A percentile compares a stretch with the other conserved stretches of the same genome.
Conservation (phyloP, 2,329 filamentous ascomycete genomes). For the Aspergillus aculeatus region DNA sequence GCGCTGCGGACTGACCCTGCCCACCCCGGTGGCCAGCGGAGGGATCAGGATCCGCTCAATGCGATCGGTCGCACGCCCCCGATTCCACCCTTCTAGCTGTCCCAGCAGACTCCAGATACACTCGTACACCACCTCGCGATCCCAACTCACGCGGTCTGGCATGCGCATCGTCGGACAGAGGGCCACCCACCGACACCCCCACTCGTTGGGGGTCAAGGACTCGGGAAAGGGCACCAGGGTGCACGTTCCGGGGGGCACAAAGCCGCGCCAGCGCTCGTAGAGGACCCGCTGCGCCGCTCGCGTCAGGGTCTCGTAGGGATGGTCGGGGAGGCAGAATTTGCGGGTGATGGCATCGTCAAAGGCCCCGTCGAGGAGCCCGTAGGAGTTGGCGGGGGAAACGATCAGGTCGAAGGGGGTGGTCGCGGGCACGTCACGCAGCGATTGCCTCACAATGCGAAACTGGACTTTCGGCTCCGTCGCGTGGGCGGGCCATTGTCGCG, state of each 20-base stretch:
- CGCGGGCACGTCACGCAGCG: slow-evolving; percentile 40
- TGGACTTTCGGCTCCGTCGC: slow-evolving; percentile 28
- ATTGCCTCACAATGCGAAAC: slow-evolving; percentile 32
- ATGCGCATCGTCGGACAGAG: slow-evolving; percentile 56
- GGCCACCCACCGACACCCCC: slow-evolving; percentile 47
- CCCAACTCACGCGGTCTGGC: slow-evolving; percentile 48
- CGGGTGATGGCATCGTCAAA: slow-evolving; percentile 57
- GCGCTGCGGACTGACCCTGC: slow-evolving; percentile 45
- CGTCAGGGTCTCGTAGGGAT: slow-evolving; percentile 51
- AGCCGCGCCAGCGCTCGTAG: slow-evolving; percentile 51
- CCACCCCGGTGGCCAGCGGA: slow-evolving; percentile 52
- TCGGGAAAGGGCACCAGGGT: slow-evolving; percentile 49
- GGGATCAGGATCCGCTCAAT: slow-evolving; percentile 52
- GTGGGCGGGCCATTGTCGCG: slow-evolving; percentile 31
- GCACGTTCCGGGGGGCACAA: slow-evolving; percentile 52
- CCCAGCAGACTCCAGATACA: slow-evolving; percentile 55
- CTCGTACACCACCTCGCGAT: slow-evolving; percentile 55
- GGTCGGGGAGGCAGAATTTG: slow-evolving; percentile 43
- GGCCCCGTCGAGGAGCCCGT: slow-evolving; percentile 54
- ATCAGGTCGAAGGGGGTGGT: slow-evolving; percentile 47
- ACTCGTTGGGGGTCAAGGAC: slow-evolving; percentile 41
- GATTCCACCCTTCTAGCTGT: slow-evolving; percentile 51
- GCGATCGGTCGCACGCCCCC: slow-evolving; percentile 16
- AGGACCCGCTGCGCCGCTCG: slow-evolving; percentile 45
- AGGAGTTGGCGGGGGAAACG: slow-evolving; percentile 57